phyloP scores from a whole-genome alignment of 148 eudicot species.

The Nepenthes mirabilis region DNA sequence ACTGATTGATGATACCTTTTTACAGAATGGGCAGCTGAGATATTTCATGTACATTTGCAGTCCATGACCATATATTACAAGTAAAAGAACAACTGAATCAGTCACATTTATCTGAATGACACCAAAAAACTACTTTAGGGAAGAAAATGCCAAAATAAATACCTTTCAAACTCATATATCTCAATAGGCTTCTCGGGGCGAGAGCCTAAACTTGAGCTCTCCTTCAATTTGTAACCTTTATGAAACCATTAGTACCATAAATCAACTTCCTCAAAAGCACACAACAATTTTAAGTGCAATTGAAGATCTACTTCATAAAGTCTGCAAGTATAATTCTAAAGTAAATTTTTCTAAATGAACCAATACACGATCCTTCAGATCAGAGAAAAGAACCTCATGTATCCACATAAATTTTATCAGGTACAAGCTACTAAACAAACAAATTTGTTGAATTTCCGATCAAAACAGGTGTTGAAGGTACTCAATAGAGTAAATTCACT shows the following conservation, averaged over 20 bases:
- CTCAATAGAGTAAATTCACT: too few species aligned
- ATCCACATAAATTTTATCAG: too few species aligned
- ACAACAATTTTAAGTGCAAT: too few species aligned
- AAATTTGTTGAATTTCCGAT: too few species aligned
- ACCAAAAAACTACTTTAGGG: neutral
- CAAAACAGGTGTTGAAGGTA: too few species aligned
- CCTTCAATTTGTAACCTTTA: constrained; percentile 72
- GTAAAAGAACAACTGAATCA: constrained; percentile 3
- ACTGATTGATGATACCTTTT: constrained; percentile 52
- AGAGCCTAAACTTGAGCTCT: constrained; percentile 78
- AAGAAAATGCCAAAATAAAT: constrained; percentile 4
- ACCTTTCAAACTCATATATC: constrained; percentile 97
- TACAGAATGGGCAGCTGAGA: constrained; percentile 93
- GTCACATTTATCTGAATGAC: too few species aligned
- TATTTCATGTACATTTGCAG: constrained; percentile 5
- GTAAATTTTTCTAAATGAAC: too few species aligned
- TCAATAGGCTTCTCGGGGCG: constrained; percentile 90
- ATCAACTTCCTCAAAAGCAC: neutral
- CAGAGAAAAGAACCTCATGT: too few species aligned
- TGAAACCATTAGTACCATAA: constrained; percentile 1
- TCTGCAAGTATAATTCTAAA: too few species aligned
- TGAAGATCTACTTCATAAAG: too few species aligned
- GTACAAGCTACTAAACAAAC: too few species aligned
- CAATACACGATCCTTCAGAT: too few species aligned
- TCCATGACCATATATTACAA: constrained; percentile 8